These are phyloP conservation scores for Lagenidium giganteum DNA, from an alignment of 352 stramenopile species.

Conservation along the genomic window DNA sequence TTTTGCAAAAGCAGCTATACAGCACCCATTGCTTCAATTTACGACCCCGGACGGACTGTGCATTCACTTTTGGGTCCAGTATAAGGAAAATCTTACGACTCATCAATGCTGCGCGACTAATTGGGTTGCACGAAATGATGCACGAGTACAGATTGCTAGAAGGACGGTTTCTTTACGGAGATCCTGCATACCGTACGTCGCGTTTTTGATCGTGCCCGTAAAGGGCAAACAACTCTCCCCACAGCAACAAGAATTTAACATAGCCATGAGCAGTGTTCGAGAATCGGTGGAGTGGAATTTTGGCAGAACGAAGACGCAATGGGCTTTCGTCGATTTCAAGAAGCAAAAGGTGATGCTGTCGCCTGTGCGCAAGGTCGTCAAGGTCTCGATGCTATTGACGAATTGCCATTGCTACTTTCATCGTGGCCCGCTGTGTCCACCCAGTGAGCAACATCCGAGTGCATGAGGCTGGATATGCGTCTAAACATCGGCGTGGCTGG, in stretches of 20 bases:
- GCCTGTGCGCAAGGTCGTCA: slow-evolving; percentile 4
- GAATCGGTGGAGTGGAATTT: slow-evolving; percentile 15
- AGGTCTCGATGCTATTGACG: slow-evolving; percentile 6
- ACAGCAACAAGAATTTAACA: slow-evolving; percentile 7
- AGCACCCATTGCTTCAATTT: slow-evolving; percentile 13
- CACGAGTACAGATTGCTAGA: background rate
- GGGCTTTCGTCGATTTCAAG: slow-evolving; percentile 12
- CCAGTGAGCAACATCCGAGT: no score
- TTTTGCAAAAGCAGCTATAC: slow-evolving; percentile 2
- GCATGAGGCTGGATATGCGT: no score
- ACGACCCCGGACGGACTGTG: slow-evolving; percentile 16
- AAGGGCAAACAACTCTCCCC: slow-evolving; percentile 1
- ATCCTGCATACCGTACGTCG: slow-evolving; percentile 11
- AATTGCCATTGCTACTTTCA: slow-evolving; percentile 11
- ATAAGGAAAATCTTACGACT: slow-evolving; percentile 11
- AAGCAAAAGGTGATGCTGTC: slow-evolving; percentile 1
- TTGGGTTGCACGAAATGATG: background rate
- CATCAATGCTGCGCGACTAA: slow-evolving; percentile 9
- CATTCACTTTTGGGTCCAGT: slow-evolving; percentile 12
- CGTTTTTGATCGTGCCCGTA: slow-evolving; percentile 2
- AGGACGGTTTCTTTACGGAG: slow-evolving; percentile 7
- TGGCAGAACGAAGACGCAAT: slow-evolving; percentile 8
- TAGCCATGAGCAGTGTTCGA: slow-evolving; percentile 6
- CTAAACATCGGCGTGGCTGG: no score
- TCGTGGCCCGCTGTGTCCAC: no score